phyloP scores from a whole-genome alignment of 495 filamentous ascomycete genomes.

The Aspergillus leporis region DNA sequence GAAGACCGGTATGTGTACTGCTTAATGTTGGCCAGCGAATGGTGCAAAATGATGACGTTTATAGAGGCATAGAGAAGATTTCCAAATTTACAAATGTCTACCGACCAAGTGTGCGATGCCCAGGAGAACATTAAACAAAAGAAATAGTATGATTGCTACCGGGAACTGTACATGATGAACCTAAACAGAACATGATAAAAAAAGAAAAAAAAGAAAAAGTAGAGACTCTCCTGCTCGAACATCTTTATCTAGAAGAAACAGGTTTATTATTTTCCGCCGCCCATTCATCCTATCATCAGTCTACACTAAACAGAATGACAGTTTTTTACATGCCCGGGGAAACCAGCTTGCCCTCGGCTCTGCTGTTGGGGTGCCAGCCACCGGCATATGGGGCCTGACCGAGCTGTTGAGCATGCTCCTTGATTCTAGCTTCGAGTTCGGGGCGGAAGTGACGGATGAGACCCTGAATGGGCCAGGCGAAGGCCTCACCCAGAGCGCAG shows the following conservation, averaged over 20 bases:
- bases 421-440: conserved; percentile 87
- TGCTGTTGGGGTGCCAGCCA: conserved; percentile 79
- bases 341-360: conserved; percentile 77
- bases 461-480: conserved; percentile 97
- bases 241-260: conserved; percentile 12
- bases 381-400: conserved; percentile 73
- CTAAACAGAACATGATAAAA: conserved; percentile 15
- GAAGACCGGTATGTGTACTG: no score
- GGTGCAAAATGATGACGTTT: neutral
- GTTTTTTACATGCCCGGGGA: conserved; percentile 67
- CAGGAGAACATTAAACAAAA: neutral
- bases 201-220: conserved; percentile 10
- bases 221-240: conserved; percentile 10
- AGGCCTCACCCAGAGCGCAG: conserved; percentile 95
- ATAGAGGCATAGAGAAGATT: neutral
- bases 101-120: neutral
- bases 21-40: no score
- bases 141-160: conserved; percentile 29
- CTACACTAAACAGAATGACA: neutral
- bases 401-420: conserved; percentile 65
- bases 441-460: conserved; percentile 97
- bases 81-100: neutral
- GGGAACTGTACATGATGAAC: conserved; percentile 30
- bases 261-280: conserved; percentile 1
- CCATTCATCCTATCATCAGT: neutral